phyloP scores from a whole-genome alignment of 1,284 basidiomycete species.

The Leucoagaricus sp. region DNA sequence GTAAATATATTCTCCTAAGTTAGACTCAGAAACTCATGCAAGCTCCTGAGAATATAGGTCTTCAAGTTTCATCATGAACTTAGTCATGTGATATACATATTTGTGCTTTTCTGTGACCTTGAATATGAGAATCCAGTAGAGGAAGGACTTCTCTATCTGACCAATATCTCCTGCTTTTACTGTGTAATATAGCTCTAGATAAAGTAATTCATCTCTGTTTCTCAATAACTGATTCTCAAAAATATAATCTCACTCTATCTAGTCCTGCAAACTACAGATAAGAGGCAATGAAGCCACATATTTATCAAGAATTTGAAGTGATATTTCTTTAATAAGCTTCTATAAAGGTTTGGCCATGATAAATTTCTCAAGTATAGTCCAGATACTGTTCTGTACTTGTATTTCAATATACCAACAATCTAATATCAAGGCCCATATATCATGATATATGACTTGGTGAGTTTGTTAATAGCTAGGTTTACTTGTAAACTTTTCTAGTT shows the following conservation, averaged over 20 bases:
- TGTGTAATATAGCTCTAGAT: slow-evolving; percentile 28
- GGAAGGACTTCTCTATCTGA: slow-evolving; percentile 27
- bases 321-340: not conserved
- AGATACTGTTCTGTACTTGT: not conserved
- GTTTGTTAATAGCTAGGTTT: slow-evolving; percentile 27
- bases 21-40: not conserved
- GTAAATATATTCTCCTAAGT: slow-evolving; percentile 10
- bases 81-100: slow-evolving; percentile 12
- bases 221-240: slow-evolving; percentile 16
- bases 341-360: not conserved
- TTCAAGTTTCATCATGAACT: slow-evolving; percentile 10
- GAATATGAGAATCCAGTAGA: slow-evolving; percentile 31
- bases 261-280: too few species aligned
- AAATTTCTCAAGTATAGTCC: not conserved
- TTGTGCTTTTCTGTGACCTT: slow-evolving; percentile 19
- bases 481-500: slow-evolving; percentile 24
- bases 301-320: not conserved
- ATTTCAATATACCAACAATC: not conserved
- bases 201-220: slow-evolving; percentile 25
- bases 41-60: slow-evolving; percentile 3
- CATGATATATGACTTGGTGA: slow-evolving; percentile 28
- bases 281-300: not conserved
- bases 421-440: slow-evolving; percentile 1
- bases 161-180: slow-evolving; percentile 34
- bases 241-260: slow-evolving; percentile 2